These are phyloP conservation scores for Angomonas ambiguus DNA, from an alignment of 208 protist genomes.

Conservation along the genomic window DNA sequence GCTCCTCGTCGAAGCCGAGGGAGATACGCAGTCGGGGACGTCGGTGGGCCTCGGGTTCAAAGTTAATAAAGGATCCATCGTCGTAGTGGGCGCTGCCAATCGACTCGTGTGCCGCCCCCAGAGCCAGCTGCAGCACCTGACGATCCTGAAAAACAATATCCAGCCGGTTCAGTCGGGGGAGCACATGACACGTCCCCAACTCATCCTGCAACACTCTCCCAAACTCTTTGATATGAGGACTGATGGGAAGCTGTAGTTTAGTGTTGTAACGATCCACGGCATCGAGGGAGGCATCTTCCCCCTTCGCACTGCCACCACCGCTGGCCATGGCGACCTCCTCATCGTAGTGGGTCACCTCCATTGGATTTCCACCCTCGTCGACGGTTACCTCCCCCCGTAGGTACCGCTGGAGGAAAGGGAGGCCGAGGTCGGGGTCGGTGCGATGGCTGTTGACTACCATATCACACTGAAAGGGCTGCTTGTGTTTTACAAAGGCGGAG, in stretches of 20 bases:
- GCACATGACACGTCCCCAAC: slow-evolving; percentile 54
- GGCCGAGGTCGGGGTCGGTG: slow-evolving; percentile 36
- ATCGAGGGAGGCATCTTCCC: background rate
- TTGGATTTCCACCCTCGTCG: background rate
- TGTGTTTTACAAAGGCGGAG: slow-evolving; percentile 69
- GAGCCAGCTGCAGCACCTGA: slow-evolving; percentile 56
- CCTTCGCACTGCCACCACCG: background rate
- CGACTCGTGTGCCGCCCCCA: slow-evolving; percentile 39
- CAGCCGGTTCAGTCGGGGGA: slow-evolving; percentile 42
- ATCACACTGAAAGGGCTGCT: slow-evolving; percentile 73
- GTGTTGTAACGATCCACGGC: too few relatives aligned
- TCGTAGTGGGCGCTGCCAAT: slow-evolving; percentile 20
- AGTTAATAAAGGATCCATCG: slow-evolving; percentile 36
- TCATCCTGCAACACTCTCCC: slow-evolving; percentile 43
- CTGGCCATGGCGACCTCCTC: background rate
- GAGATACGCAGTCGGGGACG: slow-evolving; percentile 81
- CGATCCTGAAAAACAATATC: slow-evolving; percentile 70
- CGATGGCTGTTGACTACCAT: slow-evolving; percentile 71
- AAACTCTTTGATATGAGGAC: slow-evolving; percentile 33
- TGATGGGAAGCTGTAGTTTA: background rate
- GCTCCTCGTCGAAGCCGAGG: slow-evolving; percentile 79
- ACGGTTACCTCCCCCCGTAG: background rate
- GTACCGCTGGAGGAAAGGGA: background rate
- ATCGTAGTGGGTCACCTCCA: background rate
- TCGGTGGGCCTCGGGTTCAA: slow-evolving; percentile 50